Conservation (phyloP, 1,284 basidiomycete genomes). For the Schizophyllum amplum region DNA sequence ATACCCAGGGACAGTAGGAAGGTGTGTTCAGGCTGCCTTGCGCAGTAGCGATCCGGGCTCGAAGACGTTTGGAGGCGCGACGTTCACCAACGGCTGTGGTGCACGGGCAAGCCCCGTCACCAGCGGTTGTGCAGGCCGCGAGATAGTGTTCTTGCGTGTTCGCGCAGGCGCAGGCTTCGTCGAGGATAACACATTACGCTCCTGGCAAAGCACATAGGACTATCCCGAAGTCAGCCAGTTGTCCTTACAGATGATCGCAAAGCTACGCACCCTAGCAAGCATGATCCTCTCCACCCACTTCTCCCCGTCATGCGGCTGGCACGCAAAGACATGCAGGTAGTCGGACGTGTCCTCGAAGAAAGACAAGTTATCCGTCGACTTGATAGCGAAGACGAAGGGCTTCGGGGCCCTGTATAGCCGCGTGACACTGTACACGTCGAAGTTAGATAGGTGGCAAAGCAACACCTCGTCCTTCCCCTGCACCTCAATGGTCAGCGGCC, state of each 20-base stretch:
- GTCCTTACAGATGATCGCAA: neutral
- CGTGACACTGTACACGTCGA: constrained; percentile 76
- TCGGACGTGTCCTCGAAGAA: constrained; percentile 81
- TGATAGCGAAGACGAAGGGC: constrained; percentile 75
- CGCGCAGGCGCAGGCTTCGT: constrained; percentile 29
- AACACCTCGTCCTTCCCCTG: constrained; percentile 79
- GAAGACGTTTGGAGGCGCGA: constrained; percentile 33
- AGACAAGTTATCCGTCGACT: constrained; percentile 78
- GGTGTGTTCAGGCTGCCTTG: constrained; percentile 20
- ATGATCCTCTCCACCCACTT: constrained; percentile 67
- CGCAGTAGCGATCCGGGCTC: constrained; percentile 63
- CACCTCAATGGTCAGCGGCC: neutral
- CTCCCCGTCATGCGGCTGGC: constrained; percentile 61
- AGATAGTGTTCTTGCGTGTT: constrained; percentile 36
- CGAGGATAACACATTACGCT: constrained; percentile 53
- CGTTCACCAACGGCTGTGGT: constrained; percentile 14
- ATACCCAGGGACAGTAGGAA: neutral
- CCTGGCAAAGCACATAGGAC: constrained; percentile 20
- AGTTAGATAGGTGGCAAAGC: constrained; percentile 76
- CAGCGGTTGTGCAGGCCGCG: constrained; percentile 30
- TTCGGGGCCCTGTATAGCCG: constrained; percentile 69
- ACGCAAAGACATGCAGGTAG: constrained; percentile 78
- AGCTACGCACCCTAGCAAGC: constrained; percentile 59
- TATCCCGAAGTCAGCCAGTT: constrained; percentile 1
- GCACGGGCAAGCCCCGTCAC: constrained; percentile 31